These are phyloP conservation scores for Hirsutella minnesotensis DNA, from an alignment of 2,329 filamentous ascomycete species.

Conservation along the genomic window DNA sequence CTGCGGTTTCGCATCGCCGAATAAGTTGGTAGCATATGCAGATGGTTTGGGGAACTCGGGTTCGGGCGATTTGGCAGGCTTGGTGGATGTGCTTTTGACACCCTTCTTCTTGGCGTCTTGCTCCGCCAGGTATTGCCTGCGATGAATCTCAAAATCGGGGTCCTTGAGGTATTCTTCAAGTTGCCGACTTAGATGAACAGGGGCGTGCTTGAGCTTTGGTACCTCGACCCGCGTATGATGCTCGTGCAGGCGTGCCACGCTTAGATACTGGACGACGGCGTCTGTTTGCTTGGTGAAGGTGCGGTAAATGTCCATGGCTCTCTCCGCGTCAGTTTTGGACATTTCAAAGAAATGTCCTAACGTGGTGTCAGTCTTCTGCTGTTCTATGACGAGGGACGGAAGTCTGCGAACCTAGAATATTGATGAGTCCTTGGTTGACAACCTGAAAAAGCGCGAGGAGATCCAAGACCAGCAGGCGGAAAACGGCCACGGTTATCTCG, in stretches of 20 bases:
- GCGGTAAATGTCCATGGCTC: constrained; percentile 84
- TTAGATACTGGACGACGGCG: constrained; percentile 80
- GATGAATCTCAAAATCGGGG: constrained; percentile 86
- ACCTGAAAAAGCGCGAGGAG: constrained; percentile 84
- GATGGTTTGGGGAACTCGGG: constrained; percentile 24
- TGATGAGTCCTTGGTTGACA: constrained; percentile 94
- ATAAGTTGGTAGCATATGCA: constrained; percentile 20
- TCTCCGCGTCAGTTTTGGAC: constrained; percentile 85
- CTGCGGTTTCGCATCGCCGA: constrained; percentile 30
- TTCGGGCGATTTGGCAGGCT: constrained; percentile 22
- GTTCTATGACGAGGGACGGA: constrained; percentile 1
- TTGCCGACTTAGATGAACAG: constrained; percentile 77
- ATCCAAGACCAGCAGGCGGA: constrained; percentile 82
- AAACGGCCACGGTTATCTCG: constrained; percentile 91
- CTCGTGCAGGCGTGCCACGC: constrained; percentile 79
- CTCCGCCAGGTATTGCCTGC: constrained; percentile 82
- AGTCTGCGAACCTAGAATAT: constrained; percentile 64
- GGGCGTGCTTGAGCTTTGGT: constrained; percentile 93
- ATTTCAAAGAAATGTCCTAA: constrained; percentile 96
- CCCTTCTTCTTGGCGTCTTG: constrained; percentile 58
- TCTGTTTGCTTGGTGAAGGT: constrained; percentile 88
- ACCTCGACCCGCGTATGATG: constrained; percentile 88
- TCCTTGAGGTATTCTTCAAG: constrained; percentile 92
- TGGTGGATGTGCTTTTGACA: constrained; percentile 18
- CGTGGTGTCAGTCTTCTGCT: too few relatives aligned